Percentiles rank a stretch among this genome's conserved stretches.
These are phyloP conservation scores for Plantago elongata DNA, from an alignment of 257 asterid species.

Conservation along the genomic window DNA sequence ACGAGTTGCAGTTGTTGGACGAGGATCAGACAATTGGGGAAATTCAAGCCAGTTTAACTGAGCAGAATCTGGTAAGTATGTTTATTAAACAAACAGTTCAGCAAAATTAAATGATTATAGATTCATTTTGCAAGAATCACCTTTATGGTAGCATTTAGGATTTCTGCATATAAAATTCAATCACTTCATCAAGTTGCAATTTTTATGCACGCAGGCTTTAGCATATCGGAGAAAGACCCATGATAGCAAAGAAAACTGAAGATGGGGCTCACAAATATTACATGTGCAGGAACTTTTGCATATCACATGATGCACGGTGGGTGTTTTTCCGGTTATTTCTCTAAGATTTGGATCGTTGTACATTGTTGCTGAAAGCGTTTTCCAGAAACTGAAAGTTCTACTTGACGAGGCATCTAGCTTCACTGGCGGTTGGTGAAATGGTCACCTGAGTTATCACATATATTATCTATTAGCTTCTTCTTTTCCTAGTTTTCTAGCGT, in stretches of 20 bases:
- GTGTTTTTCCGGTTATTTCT: conserved; percentile 8
- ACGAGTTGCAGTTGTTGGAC: conserved; percentile 39
- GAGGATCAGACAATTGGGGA: conserved; percentile 75
- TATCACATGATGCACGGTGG: conserved; percentile 17
- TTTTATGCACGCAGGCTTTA: conserved; percentile 45
- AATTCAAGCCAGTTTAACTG: conserved; percentile 53
- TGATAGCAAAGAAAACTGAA: conserved; percentile 18
- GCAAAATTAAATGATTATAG: too few relatives aligned
- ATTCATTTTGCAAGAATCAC: too few relatives aligned
- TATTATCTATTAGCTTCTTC: conserved; percentile 4
- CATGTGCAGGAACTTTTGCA: neutral
- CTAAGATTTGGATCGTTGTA: neutral
- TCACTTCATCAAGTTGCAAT: neutral
- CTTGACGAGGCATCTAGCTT: conserved; percentile 8
- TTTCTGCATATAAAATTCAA: too few relatives aligned
- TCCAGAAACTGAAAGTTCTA: conserved; percentile 8
- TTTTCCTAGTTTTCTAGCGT: conserved; percentile 1
- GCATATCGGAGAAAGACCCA: conserved; percentile 54
- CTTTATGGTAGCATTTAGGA: too few relatives aligned
- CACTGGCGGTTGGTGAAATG: conserved; percentile 16
- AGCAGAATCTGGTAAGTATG: conserved; percentile 61
- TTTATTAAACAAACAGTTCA: too few relatives aligned
- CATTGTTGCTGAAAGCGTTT: conserved; percentile 5
- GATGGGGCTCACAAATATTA: neutral
- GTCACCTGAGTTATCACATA: conserved; percentile 15